Percentiles rank a stretch among this genome's conserved stretches.
phyloP scores from a whole-genome alignment of 495 filamentous ascomycete genomes.

The Talaromyces proteolyticus region DNA sequence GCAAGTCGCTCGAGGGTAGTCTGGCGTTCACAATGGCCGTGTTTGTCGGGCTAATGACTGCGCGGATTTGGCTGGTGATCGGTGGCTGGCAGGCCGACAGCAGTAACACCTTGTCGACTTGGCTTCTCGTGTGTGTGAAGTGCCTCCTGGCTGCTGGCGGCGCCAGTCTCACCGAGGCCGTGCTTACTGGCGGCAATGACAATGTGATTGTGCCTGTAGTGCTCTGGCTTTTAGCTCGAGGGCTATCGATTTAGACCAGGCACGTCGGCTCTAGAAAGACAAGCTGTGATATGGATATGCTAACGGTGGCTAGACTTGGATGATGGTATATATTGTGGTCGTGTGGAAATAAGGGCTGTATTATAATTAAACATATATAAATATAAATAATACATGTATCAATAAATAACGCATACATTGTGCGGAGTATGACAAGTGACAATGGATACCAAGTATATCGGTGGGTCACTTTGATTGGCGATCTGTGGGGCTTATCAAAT shows the following conservation, averaged over 20 bases:
- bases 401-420: no score
- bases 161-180: slow-evolving; percentile 89
- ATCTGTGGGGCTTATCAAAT: no score
- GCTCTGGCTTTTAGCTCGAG: slow-evolving; percentile 83
- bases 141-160: slow-evolving; percentile 64
- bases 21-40: slow-evolving; percentile 80
- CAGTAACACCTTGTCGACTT: slow-evolving; percentile 11
- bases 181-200: slow-evolving; percentile 95
- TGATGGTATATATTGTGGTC: no score
- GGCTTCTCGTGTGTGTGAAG: slow-evolving; percentile 45
- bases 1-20: slow-evolving; percentile 91
- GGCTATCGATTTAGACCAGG: slow-evolving; percentile 61
- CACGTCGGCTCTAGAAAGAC: no score
- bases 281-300: no score
- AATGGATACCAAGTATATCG: no score
- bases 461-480: no score
- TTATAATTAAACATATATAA: no score
- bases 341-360: no score
- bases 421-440: no score
- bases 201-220: slow-evolving; percentile 97
- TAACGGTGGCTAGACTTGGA: no score
- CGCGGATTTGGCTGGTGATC: slow-evolving; percentile 65
- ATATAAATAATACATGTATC: no score
- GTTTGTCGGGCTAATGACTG: slow-evolving; percentile 61
- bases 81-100: slow-evolving; percentile 67